Evolutionary conservation across 208 protist species (phyloP), one percentile per base, ranked within the genome.

Genomic region (Wallacemonas sp.): DNA sequence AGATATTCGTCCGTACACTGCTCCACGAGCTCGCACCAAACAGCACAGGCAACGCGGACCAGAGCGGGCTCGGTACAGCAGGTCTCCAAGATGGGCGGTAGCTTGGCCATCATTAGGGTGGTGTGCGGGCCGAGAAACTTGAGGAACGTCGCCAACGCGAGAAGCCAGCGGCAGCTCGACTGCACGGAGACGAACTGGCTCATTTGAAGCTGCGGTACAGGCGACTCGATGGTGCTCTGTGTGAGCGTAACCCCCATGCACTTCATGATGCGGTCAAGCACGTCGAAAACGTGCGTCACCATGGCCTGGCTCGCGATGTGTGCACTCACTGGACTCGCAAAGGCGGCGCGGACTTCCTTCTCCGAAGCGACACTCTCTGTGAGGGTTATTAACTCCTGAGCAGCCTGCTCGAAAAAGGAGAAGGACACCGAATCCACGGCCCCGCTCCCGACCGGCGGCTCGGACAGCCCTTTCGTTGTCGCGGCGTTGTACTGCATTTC

Each of bases 51-150:
- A 24, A 53, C 6, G 17, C 47, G 49, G 27, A 89, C 62, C 0
- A 92, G 66, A 6, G 34, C 49, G 3, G 68, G 55, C 5, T 77
- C 56, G n/a, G 26, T 39, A 36, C 71, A 70, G 46, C 80, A 93
- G 19, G 60, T 47, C 6, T 85, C 69, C 31, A 96, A 73, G 66
- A 93, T 87, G 26, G 88, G 77, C 0, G 88, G 77, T 22, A 96
- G 69, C 70, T 94, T 94, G 14, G 88, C 72, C n/a, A 84, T 87
- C 24, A 94, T 81, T 11, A 88, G 59, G 1, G 86, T 93, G 2
- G 80, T 79, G 41, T 89, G 63, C n/a, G 44, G 36, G 1, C 86
- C 82, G 60, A 96, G 77, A 44, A 90, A 86, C 3, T 70, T 73
- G 26, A 94, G 71, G 22, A 94, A 77, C 5, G 76, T 80, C 5